These are phyloP conservation scores for Loxodes magnus DNA, from an alignment of 73 alveolate genomes.

Conservation along the genomic window DNA sequence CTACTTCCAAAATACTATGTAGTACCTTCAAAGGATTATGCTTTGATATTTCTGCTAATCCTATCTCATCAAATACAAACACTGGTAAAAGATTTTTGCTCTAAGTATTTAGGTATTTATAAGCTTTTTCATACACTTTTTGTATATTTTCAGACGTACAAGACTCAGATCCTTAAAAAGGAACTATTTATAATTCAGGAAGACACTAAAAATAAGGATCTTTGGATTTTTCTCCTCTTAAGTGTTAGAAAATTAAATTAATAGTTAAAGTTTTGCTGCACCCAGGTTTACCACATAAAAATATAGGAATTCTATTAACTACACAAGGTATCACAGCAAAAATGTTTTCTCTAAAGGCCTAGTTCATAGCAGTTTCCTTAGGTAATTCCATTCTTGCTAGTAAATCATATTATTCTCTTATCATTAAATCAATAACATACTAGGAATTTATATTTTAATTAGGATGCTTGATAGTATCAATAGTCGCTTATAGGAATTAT, in stretches of 20 bases:
- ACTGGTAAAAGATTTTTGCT: constrained; percentile 8
- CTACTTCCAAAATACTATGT: constrained; percentile 2
- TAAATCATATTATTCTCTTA: not conserved
- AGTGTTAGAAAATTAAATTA: constrained; percentile 13
- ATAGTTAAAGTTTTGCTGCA: constrained; percentile 44
- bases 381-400: constrained; percentile 9
- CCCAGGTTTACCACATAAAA: constrained; percentile 61
- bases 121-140: constrained; percentile 8
- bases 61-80: constrained; percentile 16
- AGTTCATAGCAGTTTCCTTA: constrained; percentile 12
- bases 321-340: constrained; percentile 36
- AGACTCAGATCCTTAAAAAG: constrained; percentile 14
- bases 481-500: constrained; percentile 9
- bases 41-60: constrained; percentile 17
- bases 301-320: constrained; percentile 36
- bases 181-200: not conserved
- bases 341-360: constrained; percentile 38
- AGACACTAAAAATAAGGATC: constrained; percentile 2
- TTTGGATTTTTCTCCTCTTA: constrained; percentile 2
- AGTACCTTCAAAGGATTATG: constrained; percentile 16
- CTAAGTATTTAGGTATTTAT: not conserved
- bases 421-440: no score
- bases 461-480: no score
- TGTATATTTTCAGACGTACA: constrained; percentile 11
- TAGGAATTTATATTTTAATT: no score